A percentile compares a stretch with the other conserved stretches of the same genome.
Conservation (phyloP, 2,329 filamentous ascomycete genomes). For the Aspergillus versicolor region DNA sequence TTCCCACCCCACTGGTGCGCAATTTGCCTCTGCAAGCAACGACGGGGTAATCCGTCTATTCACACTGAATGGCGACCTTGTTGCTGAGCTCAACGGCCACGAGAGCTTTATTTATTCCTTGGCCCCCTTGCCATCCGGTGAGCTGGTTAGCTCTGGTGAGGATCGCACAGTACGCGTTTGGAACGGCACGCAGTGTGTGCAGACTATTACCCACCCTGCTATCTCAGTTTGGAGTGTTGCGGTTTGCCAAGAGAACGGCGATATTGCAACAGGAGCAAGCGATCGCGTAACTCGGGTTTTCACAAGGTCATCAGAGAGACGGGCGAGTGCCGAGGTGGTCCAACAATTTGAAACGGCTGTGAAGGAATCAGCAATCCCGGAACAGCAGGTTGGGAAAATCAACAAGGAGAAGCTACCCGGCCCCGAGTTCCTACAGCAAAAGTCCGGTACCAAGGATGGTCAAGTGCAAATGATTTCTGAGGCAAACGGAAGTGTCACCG, state of each 20-base stretch:
- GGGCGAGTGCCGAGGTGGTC: constrained; percentile 67
- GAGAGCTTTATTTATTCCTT: constrained; percentile 94
- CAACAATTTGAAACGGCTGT: constrained; percentile 79
- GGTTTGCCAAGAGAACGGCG: constrained; percentile 76
- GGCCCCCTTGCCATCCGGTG: constrained; percentile 72
- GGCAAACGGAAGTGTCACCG: constrained; percentile 75
- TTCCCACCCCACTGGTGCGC: constrained; percentile 75
- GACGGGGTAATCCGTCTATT: constrained; percentile 86
- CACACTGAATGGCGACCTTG: constrained; percentile 73
- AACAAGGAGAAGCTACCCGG: constrained; percentile 92
- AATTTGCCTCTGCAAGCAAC: constrained; percentile 94
- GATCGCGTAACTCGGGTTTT: constrained; percentile 85
- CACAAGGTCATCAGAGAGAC: constrained; percentile 66
- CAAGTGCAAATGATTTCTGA: constrained; percentile 92
- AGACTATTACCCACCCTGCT: constrained; percentile 95
- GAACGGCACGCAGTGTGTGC: constrained; percentile 77
- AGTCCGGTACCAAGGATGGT: constrained; percentile 90
- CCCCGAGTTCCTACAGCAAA: constrained; percentile 77
- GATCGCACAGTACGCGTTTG: constrained; percentile 92
- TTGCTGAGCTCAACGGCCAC: constrained; percentile 80
- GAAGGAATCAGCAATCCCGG: constrained; percentile 79
- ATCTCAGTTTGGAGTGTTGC: constrained; percentile 95
- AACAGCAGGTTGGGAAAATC: constrained; percentile 77
- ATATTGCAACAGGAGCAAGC: constrained; percentile 91
- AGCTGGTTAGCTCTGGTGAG: constrained; percentile 87